Evolutionary conservation across 805 yeast species (phyloP).

Genomic region (Blastobotrys chiropterorum): DNA sequence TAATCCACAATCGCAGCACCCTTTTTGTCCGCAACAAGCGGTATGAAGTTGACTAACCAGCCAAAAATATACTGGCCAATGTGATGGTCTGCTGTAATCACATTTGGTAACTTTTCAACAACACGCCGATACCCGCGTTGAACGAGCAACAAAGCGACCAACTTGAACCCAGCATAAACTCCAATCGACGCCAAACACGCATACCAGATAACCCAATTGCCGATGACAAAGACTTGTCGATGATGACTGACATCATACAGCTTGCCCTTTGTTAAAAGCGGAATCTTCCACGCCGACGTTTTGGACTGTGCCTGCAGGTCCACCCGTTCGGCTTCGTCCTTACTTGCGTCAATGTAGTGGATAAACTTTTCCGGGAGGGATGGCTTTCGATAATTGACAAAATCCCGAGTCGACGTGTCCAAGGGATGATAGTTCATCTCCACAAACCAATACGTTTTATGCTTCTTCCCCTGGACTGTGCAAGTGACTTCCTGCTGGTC

Average conservation of each 20-base stretch:
- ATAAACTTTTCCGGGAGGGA: constrained; percentile 11
- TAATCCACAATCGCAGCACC: constrained; percentile 71
- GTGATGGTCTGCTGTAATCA: constrained; percentile 54
- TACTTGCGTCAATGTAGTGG: constrained; percentile 15
- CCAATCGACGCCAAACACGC: constrained; percentile 4
- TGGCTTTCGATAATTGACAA: constrained; percentile 10
- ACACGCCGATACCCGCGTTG: constrained; percentile 13
- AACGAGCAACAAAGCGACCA: constrained; percentile 4
- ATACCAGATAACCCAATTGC: constrained; percentile 16
- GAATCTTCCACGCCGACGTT: constrained; percentile 10
- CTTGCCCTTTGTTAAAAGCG: constrained; percentile 8
- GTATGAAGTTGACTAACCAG: constrained; percentile 65
- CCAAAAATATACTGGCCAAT: constrained; percentile 58
- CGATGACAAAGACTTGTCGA: constrained; percentile 14
- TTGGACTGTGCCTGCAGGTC: neutral
- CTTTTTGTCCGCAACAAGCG: constrained; percentile 74
- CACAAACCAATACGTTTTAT: constrained; percentile 55
- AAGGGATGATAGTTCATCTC: constrained; percentile 52
- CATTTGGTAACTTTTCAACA: constrained; percentile 14
- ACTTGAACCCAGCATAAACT: constrained; percentile 12
- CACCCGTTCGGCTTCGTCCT: constrained; percentile 2
- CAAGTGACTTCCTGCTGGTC: constrained; percentile 73
- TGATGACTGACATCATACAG: constrained; percentile 8
- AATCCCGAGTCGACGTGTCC: constrained; percentile 17
- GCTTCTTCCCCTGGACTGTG: constrained; percentile 51